Evolutionary conservation across 306 rosid genomes (phyloP).

Genomic region (Parietaria judaica): DNA sequence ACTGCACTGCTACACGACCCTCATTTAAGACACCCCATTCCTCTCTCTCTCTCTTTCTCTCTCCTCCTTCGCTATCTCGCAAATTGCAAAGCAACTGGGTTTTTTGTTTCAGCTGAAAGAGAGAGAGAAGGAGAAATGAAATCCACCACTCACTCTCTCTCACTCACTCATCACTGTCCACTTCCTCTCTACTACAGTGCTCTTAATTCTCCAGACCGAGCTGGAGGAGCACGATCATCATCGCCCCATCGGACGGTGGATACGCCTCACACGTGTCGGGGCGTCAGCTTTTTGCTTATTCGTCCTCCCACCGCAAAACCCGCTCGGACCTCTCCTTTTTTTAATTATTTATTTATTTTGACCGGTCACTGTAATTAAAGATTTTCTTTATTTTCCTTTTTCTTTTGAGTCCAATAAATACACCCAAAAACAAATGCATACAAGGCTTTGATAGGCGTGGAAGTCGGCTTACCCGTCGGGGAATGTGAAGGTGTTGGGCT

Average conservation of each 20-base stretch:
- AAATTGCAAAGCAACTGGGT: conserved; percentile 20
- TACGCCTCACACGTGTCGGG: conserved; percentile 39
- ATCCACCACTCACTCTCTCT: conserved; percentile 14
- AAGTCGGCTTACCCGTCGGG: too few species aligned
- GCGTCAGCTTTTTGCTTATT: conserved; percentile 51
- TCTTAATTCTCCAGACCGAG: conserved; percentile 35
- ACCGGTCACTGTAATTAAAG: conserved; percentile 29
- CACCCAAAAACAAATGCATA: neutral
- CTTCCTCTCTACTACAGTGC: conserved; percentile 37
- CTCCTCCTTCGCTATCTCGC: conserved; percentile 12
- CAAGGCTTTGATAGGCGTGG: neutral
- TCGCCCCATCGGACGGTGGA: conserved; percentile 33
- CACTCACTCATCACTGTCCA: conserved; percentile 19
- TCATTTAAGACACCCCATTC: conserved; percentile 23
- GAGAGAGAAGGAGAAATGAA: conserved; percentile 38
- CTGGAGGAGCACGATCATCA: conserved; percentile 12
- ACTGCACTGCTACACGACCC: conserved; percentile 48
- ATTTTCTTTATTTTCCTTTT: conserved; percentile 1
- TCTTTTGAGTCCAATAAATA: conserved; percentile 2
- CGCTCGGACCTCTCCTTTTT: conserved; percentile 42
- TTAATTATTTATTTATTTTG: conserved; percentile 28
- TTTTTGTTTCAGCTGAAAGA: conserved; percentile 6
- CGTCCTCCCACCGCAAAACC: conserved; percentile 86
- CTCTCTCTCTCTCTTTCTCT: conserved; percentile 25
- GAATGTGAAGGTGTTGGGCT: too few species aligned